A percentile compares a stretch with the other conserved stretches of the same genome.
These are phyloP conservation scores for Globisporangium radiosum DNA, from an alignment of 352 stramenopile species.

Conservation along the genomic window DNA sequence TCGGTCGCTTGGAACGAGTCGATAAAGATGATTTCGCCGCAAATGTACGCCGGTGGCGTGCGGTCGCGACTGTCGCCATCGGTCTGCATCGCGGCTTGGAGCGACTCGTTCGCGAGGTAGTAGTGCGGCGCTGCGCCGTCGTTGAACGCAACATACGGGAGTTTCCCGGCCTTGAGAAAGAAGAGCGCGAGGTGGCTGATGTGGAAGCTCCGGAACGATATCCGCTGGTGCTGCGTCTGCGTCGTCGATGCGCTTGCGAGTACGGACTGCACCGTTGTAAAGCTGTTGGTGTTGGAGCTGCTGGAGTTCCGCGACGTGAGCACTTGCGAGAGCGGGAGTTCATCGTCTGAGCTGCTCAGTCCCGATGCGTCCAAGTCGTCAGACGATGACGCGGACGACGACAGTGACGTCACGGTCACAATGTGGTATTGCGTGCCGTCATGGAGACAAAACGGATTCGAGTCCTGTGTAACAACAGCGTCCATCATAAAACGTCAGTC, in stretches of 20 bases:
- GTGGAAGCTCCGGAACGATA: conserved; percentile 78
- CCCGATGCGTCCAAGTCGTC: not conserved
- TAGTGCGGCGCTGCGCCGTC: conserved; percentile 66
- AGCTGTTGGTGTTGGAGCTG: conserved; percentile 3
- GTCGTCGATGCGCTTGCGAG: conserved; percentile 6
- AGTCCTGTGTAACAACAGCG: conserved; percentile 15
- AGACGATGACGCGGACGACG: conserved; percentile 17
- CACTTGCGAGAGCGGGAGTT: conserved; percentile 57
- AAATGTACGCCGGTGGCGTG: conserved; percentile 67
- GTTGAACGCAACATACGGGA: conserved; percentile 81
- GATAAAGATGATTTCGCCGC: conserved; percentile 82
- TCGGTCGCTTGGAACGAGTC: conserved; percentile 77
- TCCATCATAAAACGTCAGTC: not conserved
- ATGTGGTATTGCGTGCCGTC: conserved; percentile 71
- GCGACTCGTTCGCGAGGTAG: conserved; percentile 72
- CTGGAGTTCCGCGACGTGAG: conserved; percentile 28
- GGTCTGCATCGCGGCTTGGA: conserved; percentile 57
- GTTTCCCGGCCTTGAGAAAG: conserved; percentile 66
- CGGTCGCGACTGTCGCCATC: conserved; percentile 32
- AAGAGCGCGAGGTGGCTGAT: conserved; percentile 77
- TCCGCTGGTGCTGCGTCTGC: conserved; percentile 47
- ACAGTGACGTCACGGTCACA: conserved; percentile 58
- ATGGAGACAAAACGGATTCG: conserved; percentile 65
- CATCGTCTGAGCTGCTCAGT: conserved; percentile 28
- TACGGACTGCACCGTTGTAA: conserved; percentile 7